phyloP scores from a whole-genome alignment of 331 rosid species.

The Stylosanthes scabra region DNA sequence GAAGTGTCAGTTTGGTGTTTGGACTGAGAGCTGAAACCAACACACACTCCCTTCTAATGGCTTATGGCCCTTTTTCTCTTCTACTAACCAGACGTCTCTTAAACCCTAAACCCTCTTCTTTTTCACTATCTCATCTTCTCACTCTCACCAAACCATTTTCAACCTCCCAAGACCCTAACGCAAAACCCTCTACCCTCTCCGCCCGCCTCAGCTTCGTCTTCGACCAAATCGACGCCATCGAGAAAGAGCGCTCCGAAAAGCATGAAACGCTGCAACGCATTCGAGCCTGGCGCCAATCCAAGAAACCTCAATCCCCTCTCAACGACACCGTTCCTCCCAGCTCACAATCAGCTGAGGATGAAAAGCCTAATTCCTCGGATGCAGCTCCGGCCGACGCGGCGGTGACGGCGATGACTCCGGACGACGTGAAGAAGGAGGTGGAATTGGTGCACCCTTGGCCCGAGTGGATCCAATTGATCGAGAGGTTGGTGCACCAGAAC shows the following conservation, averaged over 20 bases:
- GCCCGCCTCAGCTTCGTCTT: slow-evolving; percentile 90
- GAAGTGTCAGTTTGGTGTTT: too few relatives aligned
- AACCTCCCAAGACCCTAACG: slow-evolving; percentile 51
- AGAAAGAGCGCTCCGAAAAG: slow-evolving; percentile 79
- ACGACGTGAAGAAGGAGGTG: slow-evolving; percentile 48
- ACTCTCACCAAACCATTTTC: slow-evolving; percentile 50
- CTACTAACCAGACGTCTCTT: slow-evolving; percentile 66
- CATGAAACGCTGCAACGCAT: slow-evolving; percentile 89
- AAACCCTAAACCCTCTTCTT: slow-evolving; percentile 40
- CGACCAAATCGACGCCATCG: slow-evolving; percentile 94
- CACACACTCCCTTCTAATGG: slow-evolving; percentile 46
- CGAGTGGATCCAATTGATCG: slow-evolving; percentile 97
- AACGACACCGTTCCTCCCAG: slow-evolving; percentile 31
- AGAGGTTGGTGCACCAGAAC: slow-evolving; percentile 87
- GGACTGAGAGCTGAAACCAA: slow-evolving; percentile 8
- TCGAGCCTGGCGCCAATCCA: slow-evolving; percentile 86
- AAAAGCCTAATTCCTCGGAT: neutral
- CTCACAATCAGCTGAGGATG: slow-evolving; percentile 13
- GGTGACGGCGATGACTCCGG: neutral
- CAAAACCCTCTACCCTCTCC: slow-evolving; percentile 75
- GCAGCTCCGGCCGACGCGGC: neutral
- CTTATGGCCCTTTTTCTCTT: slow-evolving; percentile 64
- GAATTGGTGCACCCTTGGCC: slow-evolving; percentile 97
- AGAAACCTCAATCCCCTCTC: slow-evolving; percentile 40
- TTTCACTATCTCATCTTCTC: slow-evolving; percentile 38